Evolutionary conservation across 2,329 filamentous ascomycete species (phyloP).

Genomic region (Chaetomiaceae sp.): DNA sequence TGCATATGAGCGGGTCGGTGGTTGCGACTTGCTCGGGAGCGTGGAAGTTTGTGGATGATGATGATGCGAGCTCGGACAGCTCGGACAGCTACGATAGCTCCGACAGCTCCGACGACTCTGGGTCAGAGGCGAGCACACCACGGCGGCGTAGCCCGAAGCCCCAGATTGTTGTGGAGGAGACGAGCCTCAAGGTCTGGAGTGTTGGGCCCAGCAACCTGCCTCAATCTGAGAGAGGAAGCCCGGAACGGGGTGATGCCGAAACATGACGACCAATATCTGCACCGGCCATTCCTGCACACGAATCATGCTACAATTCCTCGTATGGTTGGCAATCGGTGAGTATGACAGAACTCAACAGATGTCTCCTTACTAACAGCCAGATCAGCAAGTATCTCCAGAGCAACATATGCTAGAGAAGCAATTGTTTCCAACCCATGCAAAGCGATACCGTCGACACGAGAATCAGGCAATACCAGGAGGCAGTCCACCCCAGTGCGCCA

Average conservation of each 20-base stretch:
- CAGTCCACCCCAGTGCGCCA: conserved; percentile 2
- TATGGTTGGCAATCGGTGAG: neutral
- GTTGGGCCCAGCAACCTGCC: conserved; percentile 24
- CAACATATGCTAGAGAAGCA: neutral
- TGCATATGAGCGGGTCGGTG: conserved; percentile 54
- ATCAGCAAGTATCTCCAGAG: neutral
- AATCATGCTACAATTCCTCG: too few relatives aligned
- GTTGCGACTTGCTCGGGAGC: conserved; percentile 54
- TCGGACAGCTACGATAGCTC: conserved; percentile 15
- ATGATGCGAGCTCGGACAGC: conserved; percentile 16
- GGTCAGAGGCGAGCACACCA: neutral
- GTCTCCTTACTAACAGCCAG: neutral
- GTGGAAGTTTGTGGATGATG: conserved; percentile 40
- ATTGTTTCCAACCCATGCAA: conserved; percentile 5
- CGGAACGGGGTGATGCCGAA: neutral
- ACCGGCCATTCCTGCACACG: neutral
- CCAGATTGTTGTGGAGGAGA: conserved; percentile 33
- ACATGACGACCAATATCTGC: neutral
- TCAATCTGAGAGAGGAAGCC: neutral
- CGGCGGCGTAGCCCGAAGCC: neutral
- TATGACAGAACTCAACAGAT: neutral
- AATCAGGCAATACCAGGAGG: neutral
- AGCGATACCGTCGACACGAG: neutral
- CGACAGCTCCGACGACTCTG: conserved; percentile 12
- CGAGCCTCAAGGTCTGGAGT: conserved; percentile 41